Percentiles rank a stretch among this genome's conserved stretches.
phyloP scores from a whole-genome alignment of 73 alveolate species.

The Paramecium sonneborni region DNA sequence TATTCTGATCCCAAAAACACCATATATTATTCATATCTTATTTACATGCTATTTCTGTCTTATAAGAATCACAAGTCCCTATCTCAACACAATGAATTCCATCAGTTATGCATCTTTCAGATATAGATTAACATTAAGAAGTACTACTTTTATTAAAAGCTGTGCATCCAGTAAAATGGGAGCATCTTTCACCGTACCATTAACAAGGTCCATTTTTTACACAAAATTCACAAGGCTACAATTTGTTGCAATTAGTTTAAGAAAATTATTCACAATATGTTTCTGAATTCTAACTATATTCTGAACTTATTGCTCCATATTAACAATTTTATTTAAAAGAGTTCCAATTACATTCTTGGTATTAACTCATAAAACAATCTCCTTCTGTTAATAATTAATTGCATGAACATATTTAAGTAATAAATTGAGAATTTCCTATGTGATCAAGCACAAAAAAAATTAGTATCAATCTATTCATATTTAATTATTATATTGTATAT shows the following conservation, averaged over 20 bases:
- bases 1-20: not conserved
- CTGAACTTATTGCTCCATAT: not conserved
- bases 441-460: no score
- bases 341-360: not conserved
- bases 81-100: slow-evolving; percentile 24
- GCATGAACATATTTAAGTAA: not conserved
- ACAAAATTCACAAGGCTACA: not conserved
- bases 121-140: not conserved
- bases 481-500: no score
- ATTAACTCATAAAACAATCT: not conserved
- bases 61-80: not conserved
- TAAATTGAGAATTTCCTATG: no score
- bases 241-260: not conserved
- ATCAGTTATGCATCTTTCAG: slow-evolving; percentile 4
- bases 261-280: not conserved
- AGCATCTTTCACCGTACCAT: not conserved
- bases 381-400: not conserved
- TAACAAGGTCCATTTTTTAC: not conserved
- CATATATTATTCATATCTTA: not conserved
- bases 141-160: not conserved
- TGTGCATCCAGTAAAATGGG: slow-evolving; percentile 12
- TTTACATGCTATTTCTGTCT: not conserved
- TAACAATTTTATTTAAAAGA: not conserved
- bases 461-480: no score
- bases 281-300: not conserved